These are phyloP conservation scores for Alternaria viburni DNA, from an alignment of 2,329 filamentous ascomycete genomes.

Conservation along the genomic window DNA sequence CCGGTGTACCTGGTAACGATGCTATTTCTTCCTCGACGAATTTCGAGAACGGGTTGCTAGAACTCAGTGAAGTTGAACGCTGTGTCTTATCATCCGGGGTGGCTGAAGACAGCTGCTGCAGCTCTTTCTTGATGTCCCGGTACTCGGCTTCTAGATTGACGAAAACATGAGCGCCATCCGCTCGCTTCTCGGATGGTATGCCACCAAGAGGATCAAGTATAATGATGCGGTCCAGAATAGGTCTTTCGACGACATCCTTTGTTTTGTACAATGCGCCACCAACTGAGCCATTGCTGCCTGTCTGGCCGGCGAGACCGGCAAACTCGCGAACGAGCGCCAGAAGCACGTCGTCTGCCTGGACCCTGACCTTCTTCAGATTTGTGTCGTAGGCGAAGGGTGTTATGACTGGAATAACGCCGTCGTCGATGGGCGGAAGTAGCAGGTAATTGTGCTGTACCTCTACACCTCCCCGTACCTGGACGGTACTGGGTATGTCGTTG, in stretches of 20 bases:
- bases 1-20: conserved; percentile 19
- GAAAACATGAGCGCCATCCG: conserved; percentile 76
- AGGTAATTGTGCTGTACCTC: conserved; percentile 55
- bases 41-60: conserved; percentile 54
- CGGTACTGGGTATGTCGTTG: conserved; percentile 40
- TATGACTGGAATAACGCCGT: conserved; percentile 74
- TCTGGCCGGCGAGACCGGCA: conserved; percentile 63
- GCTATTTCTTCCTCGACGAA: conserved; percentile 45
- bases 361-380: conserved; percentile 50
- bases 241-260: conserved; percentile 37
- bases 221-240: conserved; percentile 79
- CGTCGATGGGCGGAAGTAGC: conserved; percentile 69
- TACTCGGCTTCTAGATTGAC: conserved; percentile 95
- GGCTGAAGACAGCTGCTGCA: conserved; percentile 49
- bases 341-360: conserved; percentile 69
- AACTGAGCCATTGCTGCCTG: conserved; percentile 13
- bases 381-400: conserved; percentile 67
- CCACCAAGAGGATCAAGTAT: conserved; percentile 86
- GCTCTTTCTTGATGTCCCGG: conserved; percentile 67
- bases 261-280: conserved; percentile 27
- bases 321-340: conserved; percentile 79
- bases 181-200: conserved; percentile 70
- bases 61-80: conserved; percentile 24
- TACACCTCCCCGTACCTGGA: conserved; percentile 44
- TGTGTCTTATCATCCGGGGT: conserved; percentile 14